Conservation (phyloP, 306 rosid species). For the Pueraria montana region DNA sequence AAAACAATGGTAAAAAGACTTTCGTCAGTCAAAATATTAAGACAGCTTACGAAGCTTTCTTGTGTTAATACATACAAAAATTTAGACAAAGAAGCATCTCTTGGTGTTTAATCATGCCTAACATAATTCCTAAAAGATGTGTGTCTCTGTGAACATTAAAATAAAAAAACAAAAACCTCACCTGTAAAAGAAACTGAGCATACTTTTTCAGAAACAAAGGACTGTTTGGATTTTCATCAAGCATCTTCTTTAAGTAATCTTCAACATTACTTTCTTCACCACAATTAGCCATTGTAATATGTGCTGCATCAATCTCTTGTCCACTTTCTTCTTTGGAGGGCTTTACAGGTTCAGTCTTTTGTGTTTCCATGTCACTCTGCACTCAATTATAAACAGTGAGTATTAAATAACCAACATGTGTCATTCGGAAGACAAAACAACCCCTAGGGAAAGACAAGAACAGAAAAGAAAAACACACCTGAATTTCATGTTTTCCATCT, state of each 20-base stretch:
- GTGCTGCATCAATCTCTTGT: conserved; percentile 45
- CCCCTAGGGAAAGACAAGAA: not conserved
- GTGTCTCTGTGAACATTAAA: conserved; percentile 5
- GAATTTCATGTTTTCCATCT: conserved; percentile 47
- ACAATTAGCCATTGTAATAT: conserved; percentile 37
- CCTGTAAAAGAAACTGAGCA: conserved; percentile 80
- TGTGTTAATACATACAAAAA: conserved; percentile 8
- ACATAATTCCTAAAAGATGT: not conserved
- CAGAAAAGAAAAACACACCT: conserved; percentile 53
- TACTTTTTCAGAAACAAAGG: conserved; percentile 75
- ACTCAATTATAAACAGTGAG: conserved; percentile 41
- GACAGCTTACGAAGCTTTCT: conserved; percentile 11
- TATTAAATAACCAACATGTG: conserved; percentile 20
- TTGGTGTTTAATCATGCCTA: conserved; percentile 33
- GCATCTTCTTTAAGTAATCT: conserved; percentile 65
- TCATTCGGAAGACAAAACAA: conserved; percentile 2
- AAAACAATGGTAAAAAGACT: not conserved
- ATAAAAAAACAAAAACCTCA: conserved; percentile 43
- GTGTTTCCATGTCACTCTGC: conserved; percentile 59
- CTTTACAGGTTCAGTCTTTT: conserved; percentile 33
- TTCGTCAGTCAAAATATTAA: conserved; percentile 3
- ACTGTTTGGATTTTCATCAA: conserved; percentile 66
- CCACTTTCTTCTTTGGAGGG: conserved; percentile 42
- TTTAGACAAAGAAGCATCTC: conserved; percentile 34
- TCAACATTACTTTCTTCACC: conserved; percentile 47